A percentile compares a stretch with the other conserved stretches of the same genome.
These are phyloP conservation scores for Trichoderma sp. DNA, from an alignment of 2,329 filamentous ascomycete genomes.

Conservation along the genomic window DNA sequence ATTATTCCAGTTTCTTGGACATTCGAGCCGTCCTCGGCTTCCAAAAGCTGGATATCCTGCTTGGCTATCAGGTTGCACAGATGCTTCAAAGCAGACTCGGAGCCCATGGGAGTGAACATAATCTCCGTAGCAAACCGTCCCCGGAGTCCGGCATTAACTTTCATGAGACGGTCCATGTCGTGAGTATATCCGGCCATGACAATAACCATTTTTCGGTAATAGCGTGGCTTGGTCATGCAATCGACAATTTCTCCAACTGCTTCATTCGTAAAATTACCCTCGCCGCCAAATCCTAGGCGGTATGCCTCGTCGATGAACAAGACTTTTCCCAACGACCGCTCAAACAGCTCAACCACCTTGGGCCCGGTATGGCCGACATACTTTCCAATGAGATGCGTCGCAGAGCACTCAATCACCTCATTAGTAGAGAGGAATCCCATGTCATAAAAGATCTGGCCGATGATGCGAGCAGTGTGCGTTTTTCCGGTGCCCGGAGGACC, in stretches of 20 bases:
- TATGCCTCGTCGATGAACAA: slow-evolving; percentile 4
- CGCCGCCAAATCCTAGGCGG: neutral
- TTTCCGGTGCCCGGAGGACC: neutral
- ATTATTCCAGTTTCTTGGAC: neutral
- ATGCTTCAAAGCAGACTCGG: neutral
- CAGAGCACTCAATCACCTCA: neutral
- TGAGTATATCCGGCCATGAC: slow-evolving; percentile 17
- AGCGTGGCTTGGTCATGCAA: slow-evolving; percentile 15
- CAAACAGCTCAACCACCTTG: neutral
- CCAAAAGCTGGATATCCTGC: neutral
- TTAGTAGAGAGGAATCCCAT: neutral
- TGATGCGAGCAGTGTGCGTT: neutral
- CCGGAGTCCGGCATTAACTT: neutral
- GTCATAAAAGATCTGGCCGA: neutral
- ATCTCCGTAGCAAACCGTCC: neutral
- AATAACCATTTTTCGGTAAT: slow-evolving; percentile 18
- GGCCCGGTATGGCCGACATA: neutral
- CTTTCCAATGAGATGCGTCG: neutral
- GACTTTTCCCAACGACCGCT: neutral
- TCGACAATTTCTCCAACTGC: slow-evolving; percentile 1
- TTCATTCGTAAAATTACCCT: neutral
- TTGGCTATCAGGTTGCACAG: neutral
- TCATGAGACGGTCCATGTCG: slow-evolving; percentile 13
- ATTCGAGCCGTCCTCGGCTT: neutral
- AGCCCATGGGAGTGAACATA: neutral